Evolutionary conservation across 176 grass and related monocot species (phyloP).

Genomic region (Coix lacrymajobi): DNA sequence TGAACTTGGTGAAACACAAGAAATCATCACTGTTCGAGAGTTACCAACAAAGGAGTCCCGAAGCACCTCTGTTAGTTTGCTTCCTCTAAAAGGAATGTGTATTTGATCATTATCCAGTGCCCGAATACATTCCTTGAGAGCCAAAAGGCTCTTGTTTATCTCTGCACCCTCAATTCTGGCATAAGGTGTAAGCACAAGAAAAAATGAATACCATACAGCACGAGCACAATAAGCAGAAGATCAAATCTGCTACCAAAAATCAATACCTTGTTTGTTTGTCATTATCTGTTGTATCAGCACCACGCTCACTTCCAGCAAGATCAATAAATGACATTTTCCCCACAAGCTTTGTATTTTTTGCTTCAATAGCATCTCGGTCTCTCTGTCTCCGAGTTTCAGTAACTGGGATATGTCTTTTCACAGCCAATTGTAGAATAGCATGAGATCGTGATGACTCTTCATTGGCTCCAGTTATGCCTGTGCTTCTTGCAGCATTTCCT

Average conservation of each 20-base stretch:
- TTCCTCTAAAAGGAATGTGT: constrained; percentile 84
- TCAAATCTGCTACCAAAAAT: neutral
- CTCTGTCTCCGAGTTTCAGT: constrained; percentile 72
- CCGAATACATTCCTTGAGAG: constrained; percentile 82
- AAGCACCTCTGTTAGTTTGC: constrained; percentile 83
- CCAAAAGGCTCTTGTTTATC: constrained; percentile 90
- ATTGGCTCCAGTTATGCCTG: constrained; percentile 92
- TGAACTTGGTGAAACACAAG: constrained; percentile 70
- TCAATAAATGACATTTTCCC: constrained; percentile 90
- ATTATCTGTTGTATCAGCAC: constrained; percentile 69
- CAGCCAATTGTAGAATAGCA: constrained; percentile 87
- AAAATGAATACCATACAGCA: neutral
- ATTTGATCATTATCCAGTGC: constrained; percentile 83
- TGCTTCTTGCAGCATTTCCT: constrained; percentile 92
- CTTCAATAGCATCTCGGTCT: constrained; percentile 76
- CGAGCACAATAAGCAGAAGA: neutral
- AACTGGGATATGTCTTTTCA: constrained; percentile 77
- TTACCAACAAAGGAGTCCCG: constrained; percentile 80
- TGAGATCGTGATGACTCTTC: constrained; percentile 98
- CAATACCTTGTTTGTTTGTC: constrained; percentile 59
- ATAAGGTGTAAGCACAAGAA: neutral
- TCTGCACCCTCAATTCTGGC: constrained; percentile 94
- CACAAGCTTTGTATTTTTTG: constrained; percentile 66
- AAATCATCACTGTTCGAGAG: constrained; percentile 75
- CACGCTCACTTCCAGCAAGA: constrained; percentile 76